These are phyloP conservation scores for Syncephalastrum contaminatum DNA, from an alignment of 371 early-diverging fungal genomes.

Conservation along the genomic window DNA sequence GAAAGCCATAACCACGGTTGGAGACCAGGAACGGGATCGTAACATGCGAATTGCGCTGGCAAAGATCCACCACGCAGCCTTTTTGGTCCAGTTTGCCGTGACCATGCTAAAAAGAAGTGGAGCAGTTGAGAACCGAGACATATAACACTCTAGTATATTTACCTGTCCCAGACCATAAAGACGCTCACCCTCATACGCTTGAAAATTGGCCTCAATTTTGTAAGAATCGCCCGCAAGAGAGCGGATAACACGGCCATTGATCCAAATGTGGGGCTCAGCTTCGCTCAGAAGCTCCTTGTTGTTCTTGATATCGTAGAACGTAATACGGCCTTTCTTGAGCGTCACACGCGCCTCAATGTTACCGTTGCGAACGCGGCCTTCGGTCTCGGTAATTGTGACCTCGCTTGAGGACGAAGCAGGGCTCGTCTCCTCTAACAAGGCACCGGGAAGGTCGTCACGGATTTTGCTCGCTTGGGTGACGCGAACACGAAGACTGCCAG, in stretches of 20 bases:
- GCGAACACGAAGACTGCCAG: slow-evolving; percentile 14
- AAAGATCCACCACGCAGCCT: slow-evolving; percentile 16
- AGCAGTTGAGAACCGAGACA: not conserved
- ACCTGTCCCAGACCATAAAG: slow-evolving; percentile 21
- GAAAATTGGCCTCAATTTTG: slow-evolving; percentile 18
- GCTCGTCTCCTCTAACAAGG: slow-evolving; percentile 12
- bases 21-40: slow-evolving; percentile 17
- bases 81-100: slow-evolving; percentile 17
- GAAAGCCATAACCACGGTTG: slow-evolving; percentile 17
- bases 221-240: slow-evolving; percentile 10
- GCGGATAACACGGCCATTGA: slow-evolving; percentile 13
- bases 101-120: not conserved
- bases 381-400: slow-evolving; percentile 8
- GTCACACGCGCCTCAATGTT: slow-evolving; percentile 19
- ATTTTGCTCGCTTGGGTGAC: slow-evolving; percentile 10
- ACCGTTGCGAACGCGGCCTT: slow-evolving; percentile 11
- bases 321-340: slow-evolving; percentile 6
- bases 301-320: slow-evolving; percentile 14
- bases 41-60: slow-evolving; percentile 17
- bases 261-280: slow-evolving; percentile 18
- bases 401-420: slow-evolving; percentile 1
- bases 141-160: not conserved
- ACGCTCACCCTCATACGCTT: slow-evolving; percentile 15
- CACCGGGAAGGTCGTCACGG: slow-evolving; percentile 16
- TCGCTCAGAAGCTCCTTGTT: slow-evolving; percentile 12